Conservation (phyloP, 2,329 filamentous ascomycete species). For the Phoma sp. region DNA sequence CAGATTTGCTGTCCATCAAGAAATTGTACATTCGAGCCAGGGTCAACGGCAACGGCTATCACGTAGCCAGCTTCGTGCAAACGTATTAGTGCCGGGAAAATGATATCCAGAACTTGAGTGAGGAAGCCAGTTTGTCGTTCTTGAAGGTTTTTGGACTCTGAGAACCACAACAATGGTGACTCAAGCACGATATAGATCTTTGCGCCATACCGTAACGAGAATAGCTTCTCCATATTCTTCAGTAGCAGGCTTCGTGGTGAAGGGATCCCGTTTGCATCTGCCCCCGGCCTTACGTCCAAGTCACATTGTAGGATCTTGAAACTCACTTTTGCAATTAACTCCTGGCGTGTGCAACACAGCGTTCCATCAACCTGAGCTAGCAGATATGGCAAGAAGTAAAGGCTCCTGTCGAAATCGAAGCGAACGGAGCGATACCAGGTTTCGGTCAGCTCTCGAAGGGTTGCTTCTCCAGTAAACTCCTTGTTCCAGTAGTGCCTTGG, state of each 20-base stretch:
- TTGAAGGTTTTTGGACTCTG: conserved; percentile 4
- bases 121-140: conserved; percentile 15
- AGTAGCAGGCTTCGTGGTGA: conserved; percentile 10
- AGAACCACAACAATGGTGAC: conserved; percentile 9
- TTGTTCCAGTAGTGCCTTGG: conserved; percentile 16
- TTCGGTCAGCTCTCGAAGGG: conserved; percentile 14
- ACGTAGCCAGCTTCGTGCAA: conserved; percentile 2
- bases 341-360: conserved; percentile 5
- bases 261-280: conserved; percentile 11
- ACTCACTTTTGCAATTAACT: conserved; percentile 9
- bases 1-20: conserved; percentile 14
- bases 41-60: conserved; percentile 7
- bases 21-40: conserved; percentile 10
- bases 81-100: conserved; percentile 6
- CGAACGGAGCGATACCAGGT: conserved; percentile 12
- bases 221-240: conserved; percentile 15
- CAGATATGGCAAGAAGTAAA: conserved; percentile 15
- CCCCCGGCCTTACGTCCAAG: conserved; percentile 10
- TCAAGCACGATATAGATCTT: conserved; percentile 8
- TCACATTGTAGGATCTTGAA: conserved; percentile 15
- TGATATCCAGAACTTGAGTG: conserved; percentile 3
- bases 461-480: conserved; percentile 12
- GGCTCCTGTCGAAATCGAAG: conserved; percentile 15
- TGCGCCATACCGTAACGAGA: conserved; percentile 7
- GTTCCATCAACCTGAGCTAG: conserved; percentile 12